Evolutionary conservation across 768 basidiomycete species (phyloP).

Genomic region (Lactarius quietus): DNA sequence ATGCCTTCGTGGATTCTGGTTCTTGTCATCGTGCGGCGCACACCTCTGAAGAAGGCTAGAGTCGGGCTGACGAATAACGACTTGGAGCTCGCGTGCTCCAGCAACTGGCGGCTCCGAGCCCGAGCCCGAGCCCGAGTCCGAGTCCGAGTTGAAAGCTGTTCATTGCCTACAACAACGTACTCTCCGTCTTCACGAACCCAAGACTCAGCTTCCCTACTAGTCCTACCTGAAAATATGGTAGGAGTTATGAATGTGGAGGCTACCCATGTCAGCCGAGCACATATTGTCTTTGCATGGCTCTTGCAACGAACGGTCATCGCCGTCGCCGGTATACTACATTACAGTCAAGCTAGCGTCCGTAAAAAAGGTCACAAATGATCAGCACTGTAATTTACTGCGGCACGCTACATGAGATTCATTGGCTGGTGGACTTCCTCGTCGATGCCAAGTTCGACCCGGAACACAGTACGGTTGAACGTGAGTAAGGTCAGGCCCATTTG

Average conservation of each 20-base stretch:
- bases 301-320: too few relatives aligned
- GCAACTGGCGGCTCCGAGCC: too few relatives aligned
- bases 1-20: too few relatives aligned
- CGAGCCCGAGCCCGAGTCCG: too few relatives aligned
- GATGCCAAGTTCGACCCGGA: constrained; percentile 33
- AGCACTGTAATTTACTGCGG: not conserved
- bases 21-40: constrained; percentile 42
- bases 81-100: constrained; percentile 55
- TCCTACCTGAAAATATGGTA: not conserved
- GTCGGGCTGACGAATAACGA: constrained; percentile 50
- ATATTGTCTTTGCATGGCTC: not conserved
- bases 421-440: constrained; percentile 29
- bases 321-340: constrained; percentile 39
- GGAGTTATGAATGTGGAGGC: constrained; percentile 8
- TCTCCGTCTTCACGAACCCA: constrained; percentile 34
- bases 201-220: not conserved
- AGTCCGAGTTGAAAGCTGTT: constrained; percentile 75
- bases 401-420: constrained; percentile 6
- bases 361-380: constrained; percentile 29
- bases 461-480: constrained; percentile 45
- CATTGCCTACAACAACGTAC: constrained; percentile 62
- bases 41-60: constrained; percentile 81
- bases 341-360: not conserved
- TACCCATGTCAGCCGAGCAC: not conserved
- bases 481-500: constrained; percentile 58